Evolutionary conservation across 208 protist species (phyloP).

Genomic region (Acanthamoeba triangularis): DNA sequence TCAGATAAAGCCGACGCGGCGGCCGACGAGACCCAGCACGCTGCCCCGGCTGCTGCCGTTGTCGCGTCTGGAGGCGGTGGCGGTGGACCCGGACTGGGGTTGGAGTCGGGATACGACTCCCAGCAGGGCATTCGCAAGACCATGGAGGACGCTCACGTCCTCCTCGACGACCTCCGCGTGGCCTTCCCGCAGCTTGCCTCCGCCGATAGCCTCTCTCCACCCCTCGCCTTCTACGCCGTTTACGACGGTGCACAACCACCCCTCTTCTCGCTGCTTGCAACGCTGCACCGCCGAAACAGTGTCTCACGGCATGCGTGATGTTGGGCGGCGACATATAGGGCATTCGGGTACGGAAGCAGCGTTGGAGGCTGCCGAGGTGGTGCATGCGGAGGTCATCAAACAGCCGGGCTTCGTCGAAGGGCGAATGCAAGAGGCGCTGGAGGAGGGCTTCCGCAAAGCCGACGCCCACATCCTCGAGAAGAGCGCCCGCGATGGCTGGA

Average conservation of each 20-base stretch:
- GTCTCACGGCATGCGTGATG: neutral
- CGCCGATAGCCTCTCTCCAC: neutral
- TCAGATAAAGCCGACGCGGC: neutral
- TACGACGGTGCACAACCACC: neutral
- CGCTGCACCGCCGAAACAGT: neutral
- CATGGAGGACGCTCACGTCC: constrained; percentile 29
- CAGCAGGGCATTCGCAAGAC: neutral
- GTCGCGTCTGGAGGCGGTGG: neutral
- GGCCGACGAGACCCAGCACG: neutral
- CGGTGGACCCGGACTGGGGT: neutral
- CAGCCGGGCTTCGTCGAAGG: neutral
- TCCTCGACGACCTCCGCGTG: neutral
- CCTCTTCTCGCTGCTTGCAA: neutral
- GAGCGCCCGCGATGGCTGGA: constrained; percentile 10
- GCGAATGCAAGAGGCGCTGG: constrained; percentile 4
- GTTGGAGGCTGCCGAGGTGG: neutral
- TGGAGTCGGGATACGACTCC: neutral
- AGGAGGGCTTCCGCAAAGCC: neutral
- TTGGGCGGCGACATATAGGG: neutral
- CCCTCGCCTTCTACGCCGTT: constrained; percentile 2
- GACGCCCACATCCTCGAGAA: neutral
- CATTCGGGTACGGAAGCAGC: constrained; percentile 6
- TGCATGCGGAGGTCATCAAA: neutral
- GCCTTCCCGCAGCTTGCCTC: neutral
- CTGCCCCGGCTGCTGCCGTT: too few species aligned